Evolutionary conservation across 805 yeast species (phyloP).

Genomic region (Candida oleophila): DNA sequence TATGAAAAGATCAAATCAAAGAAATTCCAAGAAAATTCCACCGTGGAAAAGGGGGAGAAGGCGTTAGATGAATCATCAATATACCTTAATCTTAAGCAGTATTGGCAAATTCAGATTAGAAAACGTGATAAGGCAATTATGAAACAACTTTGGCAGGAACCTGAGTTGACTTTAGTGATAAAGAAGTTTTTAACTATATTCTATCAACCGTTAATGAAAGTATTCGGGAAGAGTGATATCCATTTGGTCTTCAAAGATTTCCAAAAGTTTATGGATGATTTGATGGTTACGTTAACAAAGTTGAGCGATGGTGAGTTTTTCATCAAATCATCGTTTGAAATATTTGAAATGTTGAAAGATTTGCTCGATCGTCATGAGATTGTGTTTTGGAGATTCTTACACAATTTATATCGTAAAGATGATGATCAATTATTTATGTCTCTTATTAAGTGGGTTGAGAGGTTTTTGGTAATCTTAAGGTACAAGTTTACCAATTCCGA

Average conservation of each 20-base stretch:
- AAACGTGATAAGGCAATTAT: constrained; percentile 74
- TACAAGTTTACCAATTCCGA: constrained; percentile 50
- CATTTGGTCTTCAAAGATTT: constrained; percentile 38
- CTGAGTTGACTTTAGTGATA: constrained; percentile 71
- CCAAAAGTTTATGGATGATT: constrained; percentile 43
- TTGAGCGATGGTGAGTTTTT: constrained; percentile 57
- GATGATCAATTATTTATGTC: constrained; percentile 67
- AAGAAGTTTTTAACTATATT: constrained; percentile 60
- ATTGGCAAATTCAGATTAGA: constrained; percentile 62
- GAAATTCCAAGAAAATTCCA: not conserved
- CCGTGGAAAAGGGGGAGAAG: constrained; percentile 3
- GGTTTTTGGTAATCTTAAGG: constrained; percentile 61
- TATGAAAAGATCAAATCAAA: constrained; percentile 13
- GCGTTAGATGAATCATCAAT: constrained; percentile 22
- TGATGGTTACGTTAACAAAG: constrained; percentile 64
- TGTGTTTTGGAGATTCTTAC: constrained; percentile 71
- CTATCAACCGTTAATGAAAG: constrained; percentile 40
- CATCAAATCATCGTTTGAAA: constrained; percentile 49
- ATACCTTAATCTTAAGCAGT: constrained; percentile 56
- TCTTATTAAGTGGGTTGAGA: constrained; percentile 71
- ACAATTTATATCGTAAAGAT: constrained; percentile 80
- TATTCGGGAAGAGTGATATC: constrained; percentile 36
- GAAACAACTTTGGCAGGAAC: constrained; percentile 81
- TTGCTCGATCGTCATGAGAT: constrained; percentile 73
- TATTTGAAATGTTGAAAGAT: constrained; percentile 64